Percentiles rank a stretch among this genome's conserved stretches.
Evolutionary conservation across 805 yeast species (phyloP).

Genomic region (Candida orba): DNA sequence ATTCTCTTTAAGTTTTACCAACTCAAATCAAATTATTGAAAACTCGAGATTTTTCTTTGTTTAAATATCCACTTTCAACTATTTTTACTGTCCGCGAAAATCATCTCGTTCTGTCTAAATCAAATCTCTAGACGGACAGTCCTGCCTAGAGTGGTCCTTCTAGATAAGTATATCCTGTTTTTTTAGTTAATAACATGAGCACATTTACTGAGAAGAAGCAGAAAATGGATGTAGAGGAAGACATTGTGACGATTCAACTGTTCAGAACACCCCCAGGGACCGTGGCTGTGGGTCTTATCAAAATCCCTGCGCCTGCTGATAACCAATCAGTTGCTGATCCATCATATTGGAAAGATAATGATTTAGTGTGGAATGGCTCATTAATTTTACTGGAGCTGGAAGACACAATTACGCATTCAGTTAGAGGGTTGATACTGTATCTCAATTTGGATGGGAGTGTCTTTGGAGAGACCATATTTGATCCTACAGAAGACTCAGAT

Average conservation of each 20-base stretch:
- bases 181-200: no score
- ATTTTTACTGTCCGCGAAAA: background rate
- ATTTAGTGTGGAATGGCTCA: constrained; percentile 30
- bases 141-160: no score
- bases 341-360: constrained; percentile 13
- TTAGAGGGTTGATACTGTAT: constrained; percentile 8
- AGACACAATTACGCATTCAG: constrained; percentile 3
- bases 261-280: background rate
- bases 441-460: constrained; percentile 19
- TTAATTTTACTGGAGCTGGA: constrained; percentile 25
- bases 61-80: no score
- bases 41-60: no score
- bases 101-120: background rate
- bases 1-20: background rate
- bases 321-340: background rate
- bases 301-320: constrained; percentile 10
- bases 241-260: background rate
- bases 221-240: background rate
- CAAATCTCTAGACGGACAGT: background rate
- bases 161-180: no score
- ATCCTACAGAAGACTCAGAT: constrained; percentile 2
- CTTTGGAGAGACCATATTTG: constrained; percentile 31
- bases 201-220: background rate
- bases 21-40: no score
- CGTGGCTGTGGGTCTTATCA: background rate